phyloP scores from a whole-genome alignment of 805 yeast genomes.

The Kodamaea nitidulidarum region DNA sequence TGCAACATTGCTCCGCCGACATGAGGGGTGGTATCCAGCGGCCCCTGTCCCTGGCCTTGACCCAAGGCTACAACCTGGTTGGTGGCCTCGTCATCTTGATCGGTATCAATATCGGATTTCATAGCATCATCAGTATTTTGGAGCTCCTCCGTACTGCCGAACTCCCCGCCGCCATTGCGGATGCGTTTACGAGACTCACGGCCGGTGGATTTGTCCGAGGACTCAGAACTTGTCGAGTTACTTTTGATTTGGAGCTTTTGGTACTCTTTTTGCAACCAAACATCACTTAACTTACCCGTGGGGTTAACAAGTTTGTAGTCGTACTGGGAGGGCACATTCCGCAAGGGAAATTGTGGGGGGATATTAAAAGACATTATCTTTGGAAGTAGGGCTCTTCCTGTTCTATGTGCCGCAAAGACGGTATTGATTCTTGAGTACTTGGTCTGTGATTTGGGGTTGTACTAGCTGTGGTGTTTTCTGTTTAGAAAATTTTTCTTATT shows the following conservation, averaged over 20 bases:
- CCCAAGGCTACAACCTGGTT: not conserved
- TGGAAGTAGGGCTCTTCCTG: not conserved
- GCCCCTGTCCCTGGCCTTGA: constrained; percentile 2
- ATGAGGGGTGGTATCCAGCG: not conserved
- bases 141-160: constrained; percentile 8
- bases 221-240: not conserved
- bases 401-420: not conserved
- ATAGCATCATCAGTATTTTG: constrained; percentile 3
- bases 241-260: constrained; percentile 21
- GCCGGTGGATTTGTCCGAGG: constrained; percentile 1
- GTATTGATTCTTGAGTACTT: not conserved
- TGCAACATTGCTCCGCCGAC: constrained; percentile 3
- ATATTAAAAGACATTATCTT: constrained; percentile 11
- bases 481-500: constrained; percentile 9
- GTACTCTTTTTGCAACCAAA: constrained; percentile 28
- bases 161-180: constrained; percentile 14
- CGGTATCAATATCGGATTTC: constrained; percentile 8
- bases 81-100: constrained; percentile 1
- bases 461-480: constrained; percentile 6
- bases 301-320: constrained; percentile 32
- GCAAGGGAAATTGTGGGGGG: constrained; percentile 35
- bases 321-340: constrained; percentile 23
- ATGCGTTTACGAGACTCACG: constrained; percentile 25
- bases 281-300: constrained; percentile 27
- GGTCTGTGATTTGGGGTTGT: not conserved